These are phyloP conservation scores for Candida nemodendra DNA, from an alignment of 805 yeast genomes.

Conservation along the genomic window DNA sequence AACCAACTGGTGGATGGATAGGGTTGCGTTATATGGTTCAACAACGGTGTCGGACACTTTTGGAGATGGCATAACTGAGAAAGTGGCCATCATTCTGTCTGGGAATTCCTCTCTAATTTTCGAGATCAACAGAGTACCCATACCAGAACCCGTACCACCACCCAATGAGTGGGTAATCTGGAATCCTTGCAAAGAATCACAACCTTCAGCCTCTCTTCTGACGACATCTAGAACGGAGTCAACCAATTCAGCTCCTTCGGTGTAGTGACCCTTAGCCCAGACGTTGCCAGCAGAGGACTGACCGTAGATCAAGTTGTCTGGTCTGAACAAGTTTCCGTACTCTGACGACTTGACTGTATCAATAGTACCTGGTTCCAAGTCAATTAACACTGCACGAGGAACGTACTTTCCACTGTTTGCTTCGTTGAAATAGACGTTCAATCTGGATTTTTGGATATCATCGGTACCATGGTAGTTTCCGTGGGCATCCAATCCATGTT, in stretches of 20 bases:
- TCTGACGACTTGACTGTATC: slow-evolving; percentile 77
- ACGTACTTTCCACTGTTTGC: slow-evolving; percentile 87
- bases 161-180: slow-evolving; percentile 82
- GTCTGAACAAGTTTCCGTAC: slow-evolving; percentile 87
- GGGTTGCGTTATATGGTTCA: slow-evolving; percentile 91
- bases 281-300: slow-evolving; percentile 93
- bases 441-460: slow-evolving; percentile 48
- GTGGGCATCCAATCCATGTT: slow-evolving; percentile 74
- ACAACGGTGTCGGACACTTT: slow-evolving; percentile 90
- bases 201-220: slow-evolving; percentile 90
- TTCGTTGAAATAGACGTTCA: slow-evolving; percentile 85
- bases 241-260: slow-evolving; percentile 93
- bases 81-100: slow-evolving; percentile 95
- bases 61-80: slow-evolving; percentile 90
- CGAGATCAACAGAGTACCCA: slow-evolving; percentile 86
- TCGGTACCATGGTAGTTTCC: slow-evolving; percentile 68
- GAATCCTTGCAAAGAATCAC: slow-evolving; percentile 93
- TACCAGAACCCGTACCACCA: slow-evolving; percentile 96
- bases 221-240: slow-evolving; percentile 87
- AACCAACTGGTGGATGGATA: slow-evolving; percentile 86
- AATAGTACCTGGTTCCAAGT: slow-evolving; percentile 92
- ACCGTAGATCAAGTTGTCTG: slow-evolving; percentile 86
- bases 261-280: slow-evolving; percentile 97
- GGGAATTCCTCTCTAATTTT: slow-evolving; percentile 90
- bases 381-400: slow-evolving; percentile 90